Percentiles rank a stretch among this genome's conserved stretches.
These are phyloP conservation scores for Phytophthora multivora DNA, from an alignment of 352 stramenopile genomes.

Conservation along the genomic window DNA sequence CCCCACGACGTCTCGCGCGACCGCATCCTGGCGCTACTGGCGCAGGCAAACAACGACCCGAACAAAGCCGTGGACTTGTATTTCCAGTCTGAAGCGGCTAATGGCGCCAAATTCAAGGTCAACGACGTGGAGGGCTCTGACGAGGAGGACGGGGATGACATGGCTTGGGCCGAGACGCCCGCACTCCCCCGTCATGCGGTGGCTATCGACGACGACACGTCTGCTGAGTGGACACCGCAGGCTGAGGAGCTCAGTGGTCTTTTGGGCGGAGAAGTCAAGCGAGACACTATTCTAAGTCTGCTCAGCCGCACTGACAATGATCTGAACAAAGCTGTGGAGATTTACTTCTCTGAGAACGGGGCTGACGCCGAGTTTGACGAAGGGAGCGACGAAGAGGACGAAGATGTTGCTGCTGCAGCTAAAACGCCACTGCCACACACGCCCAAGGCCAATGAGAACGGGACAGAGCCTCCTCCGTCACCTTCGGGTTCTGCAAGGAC, in stretches of 20 bases:
- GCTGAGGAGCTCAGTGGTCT: slow-evolving; percentile 72
- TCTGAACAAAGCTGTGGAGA: slow-evolving; percentile 76
- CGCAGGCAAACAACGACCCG: slow-evolving; percentile 64
- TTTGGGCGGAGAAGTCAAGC: slow-evolving; percentile 67
- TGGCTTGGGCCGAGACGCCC: slow-evolving; percentile 25
- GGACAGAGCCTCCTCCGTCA: slow-evolving; percentile 9
- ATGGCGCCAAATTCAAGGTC: slow-evolving; percentile 43
- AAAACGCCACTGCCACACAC: slow-evolving; percentile 24
- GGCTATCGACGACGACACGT: slow-evolving; percentile 8
- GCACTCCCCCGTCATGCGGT: slow-evolving; percentile 14
- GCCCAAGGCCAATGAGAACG: slow-evolving; percentile 13
- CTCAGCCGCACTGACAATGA: slow-evolving; percentile 73
- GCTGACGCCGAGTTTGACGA: slow-evolving; percentile 47
- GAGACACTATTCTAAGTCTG: slow-evolving; percentile 57
- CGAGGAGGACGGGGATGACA: slow-evolving; percentile 38
- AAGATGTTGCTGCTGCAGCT: slow-evolving; percentile 26
- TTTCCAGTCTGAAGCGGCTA: slow-evolving; percentile 66
- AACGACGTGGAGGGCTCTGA: slow-evolving; percentile 61
- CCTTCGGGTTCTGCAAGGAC: slow-evolving; percentile 17
- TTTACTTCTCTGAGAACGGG: slow-evolving; percentile 78
- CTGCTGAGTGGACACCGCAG: slow-evolving; percentile 42
- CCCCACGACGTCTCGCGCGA: slow-evolving; percentile 65
- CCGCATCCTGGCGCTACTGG: slow-evolving; percentile 67
- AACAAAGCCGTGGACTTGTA: slow-evolving; percentile 86
- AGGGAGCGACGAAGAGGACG: slow-evolving; percentile 51